Conservation (phyloP, 768 basidiomycete species). For the Solioccasus polychromus region DNA sequence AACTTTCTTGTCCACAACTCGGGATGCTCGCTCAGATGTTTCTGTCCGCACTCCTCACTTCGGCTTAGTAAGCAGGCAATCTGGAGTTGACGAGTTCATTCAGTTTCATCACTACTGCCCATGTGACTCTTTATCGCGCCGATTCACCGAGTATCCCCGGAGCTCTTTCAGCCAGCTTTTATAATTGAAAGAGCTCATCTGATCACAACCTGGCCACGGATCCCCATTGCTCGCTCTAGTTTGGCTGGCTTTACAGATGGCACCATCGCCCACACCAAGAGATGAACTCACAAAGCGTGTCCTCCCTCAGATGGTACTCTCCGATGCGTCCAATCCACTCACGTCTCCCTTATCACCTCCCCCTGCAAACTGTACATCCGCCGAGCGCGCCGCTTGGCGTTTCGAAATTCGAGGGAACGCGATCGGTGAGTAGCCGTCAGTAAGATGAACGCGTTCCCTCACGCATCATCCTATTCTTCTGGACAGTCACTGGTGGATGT, state of each 20-base stretch:
- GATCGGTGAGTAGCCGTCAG: conserved; percentile 31
- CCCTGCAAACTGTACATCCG: conserved; percentile 13
- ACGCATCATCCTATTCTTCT: background rate
- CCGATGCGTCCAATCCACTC: conserved; percentile 32
- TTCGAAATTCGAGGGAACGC: conserved; percentile 41
- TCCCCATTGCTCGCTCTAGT: background rate
- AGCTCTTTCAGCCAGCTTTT: no score
- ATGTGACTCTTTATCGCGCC: background rate
- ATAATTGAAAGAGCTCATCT: no score
- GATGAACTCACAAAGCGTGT: conserved; percentile 29
- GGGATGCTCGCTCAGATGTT: no score
- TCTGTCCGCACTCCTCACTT: no score
- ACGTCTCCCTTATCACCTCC: conserved; percentile 25
- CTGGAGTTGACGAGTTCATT: no score
- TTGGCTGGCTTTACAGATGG: conserved; percentile 5
- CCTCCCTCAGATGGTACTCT: conserved; percentile 34
- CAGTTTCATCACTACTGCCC: background rate
- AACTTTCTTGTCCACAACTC: no score
- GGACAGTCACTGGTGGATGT: conserved; percentile 42
- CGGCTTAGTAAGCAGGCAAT: no score
- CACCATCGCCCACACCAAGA: conserved; percentile 4
- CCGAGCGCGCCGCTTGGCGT: conserved; percentile 32
- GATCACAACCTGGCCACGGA: no score
- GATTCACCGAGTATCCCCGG: background rate
- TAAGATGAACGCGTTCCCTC: background rate